Base-by-base conservation (phyloP, 1,284 basidiomycete genomes). In the Rhodotorula sp. region DNA sequence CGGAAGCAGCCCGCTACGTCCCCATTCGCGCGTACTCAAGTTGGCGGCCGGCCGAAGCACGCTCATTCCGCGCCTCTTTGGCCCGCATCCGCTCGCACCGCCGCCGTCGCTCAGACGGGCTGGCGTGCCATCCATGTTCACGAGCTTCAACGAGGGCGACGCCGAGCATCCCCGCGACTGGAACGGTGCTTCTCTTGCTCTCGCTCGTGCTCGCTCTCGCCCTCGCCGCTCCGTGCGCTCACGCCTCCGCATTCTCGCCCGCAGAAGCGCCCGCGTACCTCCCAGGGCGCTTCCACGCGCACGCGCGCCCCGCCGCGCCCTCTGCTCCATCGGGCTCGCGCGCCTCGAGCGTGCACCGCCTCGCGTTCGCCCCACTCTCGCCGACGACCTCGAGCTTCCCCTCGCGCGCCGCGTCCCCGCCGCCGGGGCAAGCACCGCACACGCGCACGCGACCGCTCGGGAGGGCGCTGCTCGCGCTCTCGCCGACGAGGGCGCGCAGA, bases 221-320 rank as follows among this genome's bases (percentile, higher is more conserved):
- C 23, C 42, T 52, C 49, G 21, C 14, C 23, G 46, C 25, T 13
- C 9, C 21, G 23, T 27, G 34, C 41, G 34, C 46, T 34, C 64
- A 13, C 27, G 13, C 50, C 27, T 23, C 19, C 12, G 1, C 14
- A 12, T n/a, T 34, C 34, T 34, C 34, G 8, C 44, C 21, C 14
- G 8, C 62, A 73, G 74, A 76, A 21, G 52, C 64, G 8, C 70
- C 74, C 1, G 25, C 52, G 0, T 76, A 72, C 57, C 58, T 44
- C 16, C 74, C 74, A 9, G 74, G 74, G 0, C 70, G 74, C 17
- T 76, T 74, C 45, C 70, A 72, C 54, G 74, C 74, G 1, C 70
- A 72, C 23, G 61, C 53, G 1, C 27, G 59, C 7, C 62, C 70
- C 0, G 55, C 69, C 1, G 27, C 63, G 16, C 42, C 41, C 1